Evolutionary conservation across 108 stramenopile genomes (phyloP).

Genomic region (Chaetoceros muelleri): DNA sequence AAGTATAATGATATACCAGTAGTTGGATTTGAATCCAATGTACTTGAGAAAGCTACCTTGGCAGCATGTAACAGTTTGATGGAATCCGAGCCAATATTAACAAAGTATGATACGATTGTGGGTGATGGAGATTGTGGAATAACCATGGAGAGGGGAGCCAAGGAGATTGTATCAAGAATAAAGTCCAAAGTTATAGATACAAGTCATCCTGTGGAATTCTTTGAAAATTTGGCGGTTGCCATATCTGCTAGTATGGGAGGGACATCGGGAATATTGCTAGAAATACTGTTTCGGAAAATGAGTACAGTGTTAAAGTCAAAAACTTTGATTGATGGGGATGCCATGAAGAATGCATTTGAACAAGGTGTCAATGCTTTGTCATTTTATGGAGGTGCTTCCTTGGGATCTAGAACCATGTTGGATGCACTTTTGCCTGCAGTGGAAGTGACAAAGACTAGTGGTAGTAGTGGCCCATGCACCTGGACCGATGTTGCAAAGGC

Average conservation of each 20-base stretch:
- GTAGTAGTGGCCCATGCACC: no score
- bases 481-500: constrained; percentile 29
- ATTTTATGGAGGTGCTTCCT: constrained; percentile 86
- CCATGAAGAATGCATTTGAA: constrained; percentile 59
- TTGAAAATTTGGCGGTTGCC: constrained; percentile 64
- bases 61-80: constrained; percentile 48
- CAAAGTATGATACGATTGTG: constrained; percentile 84
- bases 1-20: not conserved
- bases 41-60: constrained; percentile 14
- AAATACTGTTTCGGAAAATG: constrained; percentile 85
- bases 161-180: constrained; percentile 50
- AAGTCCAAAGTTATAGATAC: constrained; percentile 22
- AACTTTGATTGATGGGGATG: constrained; percentile 26
- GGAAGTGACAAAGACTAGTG: constrained; percentile 9
- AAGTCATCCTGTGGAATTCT: constrained; percentile 47
- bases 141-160: constrained; percentile 90
- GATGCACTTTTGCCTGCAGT: constrained; percentile 86
- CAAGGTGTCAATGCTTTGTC: constrained; percentile 82
- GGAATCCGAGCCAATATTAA: constrained; percentile 72
- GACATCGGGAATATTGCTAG: constrained; percentile 88
- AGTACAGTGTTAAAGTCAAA: constrained; percentile 26
- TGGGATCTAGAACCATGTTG: constrained; percentile 92
- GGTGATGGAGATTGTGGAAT: constrained; percentile 98
- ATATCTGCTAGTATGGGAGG: constrained; percentile 90
- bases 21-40: constrained; percentile 22